Percentiles rank a stretch among this genome's conserved stretches.
Conservation (phyloP, 345 rosid species). For the Eucalyptus dawsonii region DNA sequence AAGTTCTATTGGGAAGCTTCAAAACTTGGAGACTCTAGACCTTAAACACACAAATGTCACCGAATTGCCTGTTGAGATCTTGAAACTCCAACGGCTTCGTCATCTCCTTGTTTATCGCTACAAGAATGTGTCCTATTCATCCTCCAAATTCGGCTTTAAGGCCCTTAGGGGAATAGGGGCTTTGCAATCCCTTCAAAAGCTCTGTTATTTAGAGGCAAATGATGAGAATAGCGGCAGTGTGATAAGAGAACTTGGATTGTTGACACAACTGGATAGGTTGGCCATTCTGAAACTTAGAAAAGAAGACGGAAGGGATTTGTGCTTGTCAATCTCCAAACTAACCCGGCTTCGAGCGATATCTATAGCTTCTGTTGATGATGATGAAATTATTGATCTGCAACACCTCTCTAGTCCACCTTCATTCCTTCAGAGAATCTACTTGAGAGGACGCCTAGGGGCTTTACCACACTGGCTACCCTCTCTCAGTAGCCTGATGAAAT, state of each 20-base stretch:
- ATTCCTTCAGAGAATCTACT: conserved; percentile 12
- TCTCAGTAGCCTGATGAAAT: conserved; percentile 9
- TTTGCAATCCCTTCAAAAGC: conserved; percentile 26
- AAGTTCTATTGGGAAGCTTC: conserved; percentile 22
- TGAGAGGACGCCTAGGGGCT: conserved; percentile 10
- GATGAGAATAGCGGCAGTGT: not conserved
- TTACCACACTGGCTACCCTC: conserved; percentile 16
- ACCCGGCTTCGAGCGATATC: conserved; percentile 15
- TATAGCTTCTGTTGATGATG: not conserved
- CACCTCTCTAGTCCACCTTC: conserved; percentile 15
- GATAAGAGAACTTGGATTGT: conserved; percentile 14
- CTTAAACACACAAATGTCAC: conserved; percentile 28
- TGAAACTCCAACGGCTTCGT: conserved; percentile 20
- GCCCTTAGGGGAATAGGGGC: conserved; percentile 7
- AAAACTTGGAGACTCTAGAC: conserved; percentile 29
- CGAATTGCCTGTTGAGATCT: conserved; percentile 15
- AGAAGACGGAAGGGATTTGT: conserved; percentile 20
- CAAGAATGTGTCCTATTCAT: conserved; percentile 5
- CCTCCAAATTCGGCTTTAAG: conserved; percentile 15
- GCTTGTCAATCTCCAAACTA: conserved; percentile 11
- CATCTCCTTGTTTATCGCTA: conserved; percentile 26
- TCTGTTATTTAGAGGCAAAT: conserved; percentile 17
- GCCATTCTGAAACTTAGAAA: conserved; percentile 19
- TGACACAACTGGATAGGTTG: conserved; percentile 21
- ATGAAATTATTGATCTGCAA: conserved; percentile 17